Evolutionary conservation across 2,329 filamentous ascomycete genomes (phyloP), one percentile per base, ranked within the genome.

Genomic region (Geosmithia flava): DNA sequence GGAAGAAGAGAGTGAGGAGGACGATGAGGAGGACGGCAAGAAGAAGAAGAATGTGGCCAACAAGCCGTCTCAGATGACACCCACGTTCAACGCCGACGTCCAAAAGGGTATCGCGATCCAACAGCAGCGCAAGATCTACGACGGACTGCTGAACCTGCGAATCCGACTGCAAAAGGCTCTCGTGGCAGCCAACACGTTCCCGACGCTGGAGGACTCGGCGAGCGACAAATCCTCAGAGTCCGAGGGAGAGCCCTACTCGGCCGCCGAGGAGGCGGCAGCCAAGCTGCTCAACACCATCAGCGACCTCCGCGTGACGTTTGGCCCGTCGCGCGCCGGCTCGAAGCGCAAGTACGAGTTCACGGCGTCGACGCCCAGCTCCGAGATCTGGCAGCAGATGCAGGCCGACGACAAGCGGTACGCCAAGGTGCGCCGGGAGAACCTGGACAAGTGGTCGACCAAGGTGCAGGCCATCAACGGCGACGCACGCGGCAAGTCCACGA

Each of bases 101-200:
- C 79, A 83, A 42, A 97, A 97, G 65, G 93, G 93, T 13, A 68
- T 77, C 48, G 91, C 91, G 0, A 87, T 98, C 39, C 91, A 89
- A 57, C 73, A 81, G 49, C 93, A 98, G 66, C 81, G 89, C 47
- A 83, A 83, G 52, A 80, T 83, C 1, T 98, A 95, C 59, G 91
- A 97, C 56, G 80, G 86, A 0, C 77, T 97, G 1, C 75, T 98
- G 30, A 95, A 95, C 66, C 78, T 89, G 15, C 82, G 93, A 19
- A 96, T 98, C 59, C 86, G 91, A 51, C 69, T 98, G 17, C 94
- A 98, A 63, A 97, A 96, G 64, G 88, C 87, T 2, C 68, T 98
- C 15, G 77, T 93, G 16, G 83, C 86, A 0, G 78, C 83, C 23
- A 96, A 96, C 63, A 84, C 88, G 1, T 71, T 94, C 41, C 64